These are phyloP conservation scores for Amphichorda felina DNA, from an alignment of 2,329 filamentous ascomycete species.

Conservation along the genomic window DNA sequence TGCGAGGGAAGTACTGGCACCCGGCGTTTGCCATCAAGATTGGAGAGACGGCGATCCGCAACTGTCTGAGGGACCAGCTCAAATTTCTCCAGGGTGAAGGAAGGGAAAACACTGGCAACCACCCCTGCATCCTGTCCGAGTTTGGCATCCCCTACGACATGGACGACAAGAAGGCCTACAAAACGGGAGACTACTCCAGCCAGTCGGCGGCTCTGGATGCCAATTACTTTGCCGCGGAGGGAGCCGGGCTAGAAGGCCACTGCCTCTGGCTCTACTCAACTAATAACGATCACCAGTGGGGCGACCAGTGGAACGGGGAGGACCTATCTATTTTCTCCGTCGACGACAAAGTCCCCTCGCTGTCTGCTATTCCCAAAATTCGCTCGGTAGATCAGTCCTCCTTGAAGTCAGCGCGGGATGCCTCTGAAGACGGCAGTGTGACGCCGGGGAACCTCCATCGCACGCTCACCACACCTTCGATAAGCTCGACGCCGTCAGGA, in stretches of 20 bases:
- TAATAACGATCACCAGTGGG: conserved; percentile 76
- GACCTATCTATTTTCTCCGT: conserved; percentile 82
- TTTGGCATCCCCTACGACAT: conserved; percentile 98
- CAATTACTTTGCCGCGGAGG: conserved; percentile 88
- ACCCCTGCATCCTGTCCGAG: conserved; percentile 83
- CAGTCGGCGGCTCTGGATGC: conserved; percentile 90
- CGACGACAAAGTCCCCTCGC: conserved; percentile 59
- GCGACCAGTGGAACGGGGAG: conserved; percentile 96
- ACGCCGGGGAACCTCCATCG: conserved; percentile 66
- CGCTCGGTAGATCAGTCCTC: conserved; percentile 13
- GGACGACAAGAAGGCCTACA: conserved; percentile 93
- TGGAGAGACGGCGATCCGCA: conserved; percentile 86
- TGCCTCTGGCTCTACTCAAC: conserved; percentile 81
- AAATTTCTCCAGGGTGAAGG: conserved; percentile 76
- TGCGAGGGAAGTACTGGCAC: conserved; percentile 78
- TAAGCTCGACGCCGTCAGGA: conserved; percentile 44
- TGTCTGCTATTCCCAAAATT: conserved; percentile 29
- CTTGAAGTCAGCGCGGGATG: conserved; percentile 16
- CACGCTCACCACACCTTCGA: conserved; percentile 55
- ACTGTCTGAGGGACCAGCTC: conserved; percentile 83
- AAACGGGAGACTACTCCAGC: conserved; percentile 87
- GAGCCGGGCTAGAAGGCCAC: conserved; percentile 71
- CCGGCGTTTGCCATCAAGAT: conserved; percentile 89
- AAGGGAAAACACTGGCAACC: conserved; percentile 74
- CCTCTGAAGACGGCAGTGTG: conserved; percentile 45